Evolutionary conservation across 2,329 filamentous ascomycete species (phyloP).

Genomic region (Xenosphaeropsis pyriputrescens): DNA sequence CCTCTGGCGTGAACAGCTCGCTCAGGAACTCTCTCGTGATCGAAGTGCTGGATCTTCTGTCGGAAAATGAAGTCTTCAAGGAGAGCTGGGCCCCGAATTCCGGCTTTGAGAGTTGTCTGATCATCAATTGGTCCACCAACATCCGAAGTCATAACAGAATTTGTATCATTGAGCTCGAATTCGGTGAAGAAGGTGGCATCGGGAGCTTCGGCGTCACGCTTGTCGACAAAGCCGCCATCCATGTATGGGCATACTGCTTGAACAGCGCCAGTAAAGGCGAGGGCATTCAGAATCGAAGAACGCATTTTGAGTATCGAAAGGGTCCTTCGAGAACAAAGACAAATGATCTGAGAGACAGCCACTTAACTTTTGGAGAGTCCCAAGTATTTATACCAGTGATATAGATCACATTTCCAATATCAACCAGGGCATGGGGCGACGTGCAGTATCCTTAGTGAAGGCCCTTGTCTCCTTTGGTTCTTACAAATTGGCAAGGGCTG

Average conservation of each 20-base stretch:
- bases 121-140: slow-evolving; percentile 54
- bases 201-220: background rate
- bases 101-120: slow-evolving; percentile 51
- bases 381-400: too few species aligned
- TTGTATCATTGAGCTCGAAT: slow-evolving; percentile 34
- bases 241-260: background rate
- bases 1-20: slow-evolving; percentile 57
- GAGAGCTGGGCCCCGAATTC: slow-evolving; percentile 49
- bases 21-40: slow-evolving; percentile 56
- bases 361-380: too few species aligned
- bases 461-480: too few species aligned
- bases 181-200: slow-evolving; percentile 16
- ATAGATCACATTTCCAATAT: too few species aligned
- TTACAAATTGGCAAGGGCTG: too few species aligned
- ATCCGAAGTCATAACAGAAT: slow-evolving; percentile 47
- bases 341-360: too few species aligned
- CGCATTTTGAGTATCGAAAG: background rate
- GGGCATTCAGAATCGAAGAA: background rate
- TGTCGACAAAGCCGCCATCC: background rate
- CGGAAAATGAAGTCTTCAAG: slow-evolving; percentile 61
- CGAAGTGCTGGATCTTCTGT: slow-evolving; percentile 57
- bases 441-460: too few species aligned
- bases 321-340: too few species aligned
- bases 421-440: too few species aligned
- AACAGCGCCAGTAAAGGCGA: background rate